Percentiles rank a stretch among this genome's conserved stretches.
phyloP scores from a whole-genome alignment of 2,329 filamentous ascomycete genomes.

The Canariomyces notabilis region DNA sequence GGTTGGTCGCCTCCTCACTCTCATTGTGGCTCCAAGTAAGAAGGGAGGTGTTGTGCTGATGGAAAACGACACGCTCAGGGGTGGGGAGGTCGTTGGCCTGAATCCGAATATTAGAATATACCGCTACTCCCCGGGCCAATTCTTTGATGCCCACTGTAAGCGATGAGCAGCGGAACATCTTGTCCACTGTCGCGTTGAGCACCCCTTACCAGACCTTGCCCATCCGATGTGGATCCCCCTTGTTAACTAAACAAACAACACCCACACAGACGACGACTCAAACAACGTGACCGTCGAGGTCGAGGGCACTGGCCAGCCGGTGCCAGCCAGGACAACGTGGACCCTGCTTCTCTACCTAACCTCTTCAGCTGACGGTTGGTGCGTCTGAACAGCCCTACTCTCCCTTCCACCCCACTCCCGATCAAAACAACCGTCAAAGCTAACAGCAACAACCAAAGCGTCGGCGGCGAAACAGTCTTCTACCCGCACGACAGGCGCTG shows the following conservation, averaged over 20 bases:
- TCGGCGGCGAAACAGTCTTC: conserved; percentile 87
- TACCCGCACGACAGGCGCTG: conserved; percentile 64
- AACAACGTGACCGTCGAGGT: conserved; percentile 62
- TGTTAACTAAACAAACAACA: background rate
- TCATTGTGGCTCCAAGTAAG: background rate
- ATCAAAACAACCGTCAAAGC: background rate
- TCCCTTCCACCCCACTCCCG: background rate
- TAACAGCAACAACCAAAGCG: conserved; percentile 14
- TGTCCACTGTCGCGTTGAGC: conserved; percentile 1
- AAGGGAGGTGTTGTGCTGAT: background rate
- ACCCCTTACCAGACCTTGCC: background rate
- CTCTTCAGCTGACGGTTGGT: conserved; percentile 65
- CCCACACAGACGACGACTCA: conserved; percentile 70
- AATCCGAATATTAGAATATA: conserved; percentile 89
- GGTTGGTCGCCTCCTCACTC: conserved; percentile 35
- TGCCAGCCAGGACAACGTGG: conserved; percentile 73
- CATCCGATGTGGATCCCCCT: background rate
- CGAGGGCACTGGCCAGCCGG: conserved; percentile 30
- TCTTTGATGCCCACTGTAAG: conserved; percentile 89
- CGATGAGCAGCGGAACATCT: no score
- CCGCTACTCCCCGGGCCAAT: conserved; percentile 78
- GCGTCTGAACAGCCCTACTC: no score
- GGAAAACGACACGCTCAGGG: conserved; percentile 53
- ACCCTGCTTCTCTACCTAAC: conserved; percentile 85
- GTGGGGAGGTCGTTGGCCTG: conserved; percentile 74